Evolutionary conservation across 1,139 yeast genomes (phyloP), one percentile per base, ranked within the genome.

Genomic region (Saccharomyces pastorianus): DNA sequence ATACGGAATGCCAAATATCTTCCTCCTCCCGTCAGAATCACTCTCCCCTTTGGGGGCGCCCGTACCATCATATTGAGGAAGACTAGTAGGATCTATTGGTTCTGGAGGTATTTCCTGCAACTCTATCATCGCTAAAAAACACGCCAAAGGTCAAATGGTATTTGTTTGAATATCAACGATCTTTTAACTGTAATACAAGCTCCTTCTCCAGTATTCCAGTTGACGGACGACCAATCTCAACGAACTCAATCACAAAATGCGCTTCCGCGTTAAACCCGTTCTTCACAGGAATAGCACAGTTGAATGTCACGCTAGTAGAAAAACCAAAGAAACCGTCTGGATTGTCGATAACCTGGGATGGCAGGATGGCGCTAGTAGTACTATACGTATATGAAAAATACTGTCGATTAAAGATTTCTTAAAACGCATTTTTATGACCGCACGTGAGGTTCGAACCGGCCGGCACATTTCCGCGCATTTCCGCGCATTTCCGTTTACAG

Each of bases 91-190:
- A 4, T 53, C 52, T 23, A 60, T 52, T 7, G 64, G 65, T 46
- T 58, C 59, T 6, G 65, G 65, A 11, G 59, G 28, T 2, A 62
- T 51, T 32, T 57, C 58, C 20, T 55, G 55, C 28, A 62, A 51
- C 27, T 55, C 50, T 56, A 58, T 59, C 28, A 13, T 54, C 44
- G 25, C 25, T 20, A 38, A 38, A 17, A 3, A 6, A 8, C 11
- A 9, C 6, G 11, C 5, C 11, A 5, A 20, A 20, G 4, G 6
- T 13, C 4, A 29, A 29, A 2, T 9, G 32, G 6, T 13, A 5
- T 29, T 5, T 4, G 32, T 20, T 20, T 4, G 3, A 20, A 20
- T 20, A 20, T 20, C 23, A 20, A 20, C 23, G 23, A 4, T 4
- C 23, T 20, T 20, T 20, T 20, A 20, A 20, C 11, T 6, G 5